Conservation (phyloP, 768 basidiomycete species). For the Calocera cornea region DNA sequence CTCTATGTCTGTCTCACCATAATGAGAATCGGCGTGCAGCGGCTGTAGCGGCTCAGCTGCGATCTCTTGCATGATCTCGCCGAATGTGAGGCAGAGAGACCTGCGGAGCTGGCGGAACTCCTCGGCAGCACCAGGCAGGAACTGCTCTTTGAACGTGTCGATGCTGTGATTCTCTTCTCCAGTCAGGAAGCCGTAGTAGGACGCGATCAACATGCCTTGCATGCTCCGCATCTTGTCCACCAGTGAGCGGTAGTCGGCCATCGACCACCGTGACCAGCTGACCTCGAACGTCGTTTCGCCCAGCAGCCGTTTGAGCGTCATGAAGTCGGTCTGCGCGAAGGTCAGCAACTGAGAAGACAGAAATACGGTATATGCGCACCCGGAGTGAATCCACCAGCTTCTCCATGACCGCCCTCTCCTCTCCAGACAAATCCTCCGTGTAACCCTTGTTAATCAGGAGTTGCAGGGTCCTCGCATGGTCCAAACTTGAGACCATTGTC, state of each 20-base stretch:
- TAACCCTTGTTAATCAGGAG: slow-evolving; percentile 16
- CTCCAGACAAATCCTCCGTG: slow-evolving; percentile 19
- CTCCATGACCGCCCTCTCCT: slow-evolving; percentile 20
- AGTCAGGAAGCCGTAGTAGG: neutral
- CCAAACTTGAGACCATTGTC: slow-evolving; percentile 19
- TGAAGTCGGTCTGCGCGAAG: slow-evolving; percentile 20
- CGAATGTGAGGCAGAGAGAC: neutral
- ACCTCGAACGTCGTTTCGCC: slow-evolving; percentile 20
- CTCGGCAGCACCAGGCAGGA: neutral
- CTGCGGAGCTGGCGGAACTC: neutral
- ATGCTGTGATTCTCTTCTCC: neutral
- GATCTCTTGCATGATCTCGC: neutral
- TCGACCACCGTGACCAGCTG: slow-evolving; percentile 21
- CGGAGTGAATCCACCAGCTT: slow-evolving; percentile 18
- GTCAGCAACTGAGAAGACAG: neutral
- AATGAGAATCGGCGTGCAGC: neutral
- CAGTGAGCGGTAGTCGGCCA: slow-evolving; percentile 14
- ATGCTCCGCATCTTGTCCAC: neutral
- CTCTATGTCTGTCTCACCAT: neutral
- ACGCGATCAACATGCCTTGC: neutral
- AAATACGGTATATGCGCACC: slow-evolving; percentile 5
- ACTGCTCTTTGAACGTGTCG: neutral
- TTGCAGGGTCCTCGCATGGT: slow-evolving; percentile 16
- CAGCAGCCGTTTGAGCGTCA: slow-evolving; percentile 16
- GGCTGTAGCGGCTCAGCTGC: neutral